Conservation (phyloP, 2,329 filamentous ascomycete genomes). For the Seiridium unicorne region DNA sequence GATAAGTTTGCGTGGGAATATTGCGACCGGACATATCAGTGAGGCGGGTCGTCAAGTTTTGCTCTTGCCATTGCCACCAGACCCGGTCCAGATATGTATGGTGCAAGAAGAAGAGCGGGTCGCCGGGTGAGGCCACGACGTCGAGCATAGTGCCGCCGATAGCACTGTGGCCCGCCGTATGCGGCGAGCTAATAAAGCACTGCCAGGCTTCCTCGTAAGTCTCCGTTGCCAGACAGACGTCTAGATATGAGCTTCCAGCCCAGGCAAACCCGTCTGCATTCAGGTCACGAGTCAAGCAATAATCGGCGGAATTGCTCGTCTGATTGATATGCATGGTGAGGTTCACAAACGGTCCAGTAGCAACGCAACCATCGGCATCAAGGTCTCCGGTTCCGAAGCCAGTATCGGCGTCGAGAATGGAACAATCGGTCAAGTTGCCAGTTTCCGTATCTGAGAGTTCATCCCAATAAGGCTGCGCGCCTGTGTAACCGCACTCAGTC, state of each 20-base stretch:
- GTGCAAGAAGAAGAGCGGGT: constrained; percentile 29
- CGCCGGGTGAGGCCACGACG: constrained; percentile 27
- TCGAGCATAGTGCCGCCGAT: constrained; percentile 8
- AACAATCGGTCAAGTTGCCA: constrained; percentile 18
- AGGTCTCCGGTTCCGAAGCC: constrained; percentile 19
- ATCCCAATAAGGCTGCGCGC: constrained; percentile 6
- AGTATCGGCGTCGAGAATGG: constrained; percentile 7
- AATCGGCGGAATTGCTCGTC: neutral
- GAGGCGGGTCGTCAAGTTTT: constrained; percentile 17
- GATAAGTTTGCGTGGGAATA: neutral
- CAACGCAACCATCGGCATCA: neutral
- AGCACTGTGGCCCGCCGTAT: neutral
- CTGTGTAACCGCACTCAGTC: constrained; percentile 6
- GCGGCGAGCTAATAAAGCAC: constrained; percentile 1
- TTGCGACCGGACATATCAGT: constrained; percentile 11
- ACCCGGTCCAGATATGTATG: constrained; percentile 26
- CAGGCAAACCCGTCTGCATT: neutral
- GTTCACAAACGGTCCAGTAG: constrained; percentile 4
- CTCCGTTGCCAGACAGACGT: constrained; percentile 2
- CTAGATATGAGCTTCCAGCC: constrained; percentile 3
- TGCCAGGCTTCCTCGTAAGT: constrained; percentile 6
- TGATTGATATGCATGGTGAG: constrained; percentile 12
- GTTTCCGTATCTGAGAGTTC: neutral
- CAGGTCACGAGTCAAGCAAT: constrained; percentile 7
- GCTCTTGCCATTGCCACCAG: constrained; percentile 29